Evolutionary conservation across 345 rosid species (phyloP).

Genomic region (Diplotaxis tenuifolia): DNA sequence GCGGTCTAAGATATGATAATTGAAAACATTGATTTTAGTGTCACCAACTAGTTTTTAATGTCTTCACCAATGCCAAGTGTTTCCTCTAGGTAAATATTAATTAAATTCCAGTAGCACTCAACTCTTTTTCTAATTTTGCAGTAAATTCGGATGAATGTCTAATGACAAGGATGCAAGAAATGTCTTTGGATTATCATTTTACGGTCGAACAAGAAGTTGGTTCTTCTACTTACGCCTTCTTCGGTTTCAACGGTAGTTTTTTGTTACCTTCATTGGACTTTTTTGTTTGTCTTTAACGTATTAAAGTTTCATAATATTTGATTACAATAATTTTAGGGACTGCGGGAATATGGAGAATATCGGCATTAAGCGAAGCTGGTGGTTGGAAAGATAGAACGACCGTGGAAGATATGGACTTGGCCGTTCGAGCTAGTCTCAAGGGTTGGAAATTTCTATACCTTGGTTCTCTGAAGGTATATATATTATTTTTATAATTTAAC

Average conservation of each 20-base stretch:
- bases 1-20: conserved; percentile 17
- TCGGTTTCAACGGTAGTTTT: conserved; percentile 81
- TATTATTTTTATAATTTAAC: neutral
- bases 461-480: conserved; percentile 57
- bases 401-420: conserved; percentile 98
- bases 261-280: neutral
- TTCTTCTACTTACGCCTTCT: conserved; percentile 87
- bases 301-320: neutral
- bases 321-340: conserved; percentile 52
- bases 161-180: conserved; percentile 99
- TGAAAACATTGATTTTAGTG: neutral
- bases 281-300: neutral
- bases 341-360: conserved; percentile 92
- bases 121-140: conserved; percentile 20
- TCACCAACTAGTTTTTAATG: conserved; percentile 19
- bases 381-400: conserved; percentile 99
- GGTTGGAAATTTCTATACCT: conserved; percentile 95
- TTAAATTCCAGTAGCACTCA: neutral
- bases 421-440: conserved; percentile 93
- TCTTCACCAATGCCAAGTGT: neutral
- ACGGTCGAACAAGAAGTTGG: conserved; percentile 98
- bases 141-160: conserved; percentile 91
- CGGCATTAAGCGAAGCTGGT: conserved; percentile 90
- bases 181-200: conserved; percentile 95
- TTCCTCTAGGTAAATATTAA: neutral